A percentile compares a stretch with the other conserved stretches of the same genome.
phyloP scores from a whole-genome alignment of 75 land plant genomes.

The Pseudotsuga menziesii region DNA sequence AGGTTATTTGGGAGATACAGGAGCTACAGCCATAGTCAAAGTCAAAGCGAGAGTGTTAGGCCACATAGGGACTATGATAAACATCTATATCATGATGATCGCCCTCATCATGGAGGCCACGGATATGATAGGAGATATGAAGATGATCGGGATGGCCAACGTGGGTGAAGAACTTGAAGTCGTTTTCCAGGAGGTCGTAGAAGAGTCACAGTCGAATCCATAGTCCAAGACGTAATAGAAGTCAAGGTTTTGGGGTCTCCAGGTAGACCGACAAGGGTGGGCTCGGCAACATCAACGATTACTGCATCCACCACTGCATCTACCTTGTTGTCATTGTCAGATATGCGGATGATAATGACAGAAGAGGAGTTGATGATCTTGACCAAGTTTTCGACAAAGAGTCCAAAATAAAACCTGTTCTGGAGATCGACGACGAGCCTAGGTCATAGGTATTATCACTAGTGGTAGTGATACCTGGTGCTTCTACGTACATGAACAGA shows the following conservation, averaged over 20 bases:
- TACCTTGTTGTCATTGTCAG: conserved; percentile 80
- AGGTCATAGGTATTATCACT: conserved; percentile 8
- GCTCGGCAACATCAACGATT: conserved; percentile 77
- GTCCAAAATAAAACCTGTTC: neutral
- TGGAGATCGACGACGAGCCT: neutral
- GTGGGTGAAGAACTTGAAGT: conserved; percentile 15
- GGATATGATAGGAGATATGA: conserved; percentile 22
- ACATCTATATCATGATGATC: conserved; percentile 16
- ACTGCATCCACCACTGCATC: conserved; percentile 78
- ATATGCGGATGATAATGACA: conserved; percentile 46
- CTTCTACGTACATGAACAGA: too few species aligned
- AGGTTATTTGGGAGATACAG: conserved; percentile 30
- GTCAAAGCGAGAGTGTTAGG: conserved; percentile 22
- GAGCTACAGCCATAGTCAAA: conserved; percentile 22
- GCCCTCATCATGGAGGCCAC: conserved; percentile 20
- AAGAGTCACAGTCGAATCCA: conserved; percentile 17
- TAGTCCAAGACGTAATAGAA: conserved; percentile 19
- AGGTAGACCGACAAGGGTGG: conserved; percentile 52
- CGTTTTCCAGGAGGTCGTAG: conserved; percentile 7
- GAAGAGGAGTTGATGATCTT: neutral
- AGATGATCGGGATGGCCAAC: conserved; percentile 23
- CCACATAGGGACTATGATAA: conserved; percentile 20
- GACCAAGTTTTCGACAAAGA: neutral
- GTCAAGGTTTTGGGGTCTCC: conserved; percentile 67
- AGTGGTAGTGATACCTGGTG: too few species aligned